A percentile compares a stretch with the other conserved stretches of the same genome.
Evolutionary conservation across 2,329 filamentous ascomycete genomes (phyloP).

Genomic region (Colletotrichum musae): DNA sequence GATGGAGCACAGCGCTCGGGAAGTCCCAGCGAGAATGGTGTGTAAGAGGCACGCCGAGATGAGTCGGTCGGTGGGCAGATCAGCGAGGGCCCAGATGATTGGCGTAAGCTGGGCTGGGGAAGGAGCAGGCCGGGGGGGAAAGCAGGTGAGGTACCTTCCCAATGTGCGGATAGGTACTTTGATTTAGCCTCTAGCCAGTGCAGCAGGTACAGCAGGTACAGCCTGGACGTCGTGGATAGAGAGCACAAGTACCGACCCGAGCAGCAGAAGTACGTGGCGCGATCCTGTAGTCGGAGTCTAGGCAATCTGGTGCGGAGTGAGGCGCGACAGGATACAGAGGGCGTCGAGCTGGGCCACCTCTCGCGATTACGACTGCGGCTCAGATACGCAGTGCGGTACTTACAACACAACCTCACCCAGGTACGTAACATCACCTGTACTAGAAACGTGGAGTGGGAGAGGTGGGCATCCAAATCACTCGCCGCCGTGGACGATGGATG

Average conservation of each 20-base stretch:
- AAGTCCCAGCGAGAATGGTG: constrained; percentile 14
- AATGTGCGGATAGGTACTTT: too few species aligned
- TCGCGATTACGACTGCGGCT: constrained; percentile 35
- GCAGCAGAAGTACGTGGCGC: constrained; percentile 21
- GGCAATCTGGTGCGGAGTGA: not conserved
- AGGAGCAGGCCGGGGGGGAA: constrained; percentile 11
- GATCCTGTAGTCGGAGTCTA: constrained; percentile 1
- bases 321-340: not conserved
- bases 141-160: too few species aligned
- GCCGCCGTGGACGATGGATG: constrained; percentile 26
- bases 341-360: constrained; percentile 2
- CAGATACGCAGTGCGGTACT: not conserved
- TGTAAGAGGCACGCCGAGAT: constrained; percentile 32
- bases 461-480: constrained; percentile 6
- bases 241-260: constrained; percentile 12
- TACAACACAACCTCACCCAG: too few species aligned
- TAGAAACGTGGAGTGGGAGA: not conserved
- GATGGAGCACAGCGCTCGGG: constrained; percentile 2
- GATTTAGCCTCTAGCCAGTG: too few species aligned
- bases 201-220: too few species aligned
- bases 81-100: constrained; percentile 33
- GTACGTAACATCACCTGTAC: not conserved
- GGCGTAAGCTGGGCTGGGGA: constrained; percentile 34
- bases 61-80: constrained; percentile 30
- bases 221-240: too few species aligned